phyloP scores from a whole-genome alignment of 768 basidiomycete species.

The Tephrocybe sp. region DNA sequence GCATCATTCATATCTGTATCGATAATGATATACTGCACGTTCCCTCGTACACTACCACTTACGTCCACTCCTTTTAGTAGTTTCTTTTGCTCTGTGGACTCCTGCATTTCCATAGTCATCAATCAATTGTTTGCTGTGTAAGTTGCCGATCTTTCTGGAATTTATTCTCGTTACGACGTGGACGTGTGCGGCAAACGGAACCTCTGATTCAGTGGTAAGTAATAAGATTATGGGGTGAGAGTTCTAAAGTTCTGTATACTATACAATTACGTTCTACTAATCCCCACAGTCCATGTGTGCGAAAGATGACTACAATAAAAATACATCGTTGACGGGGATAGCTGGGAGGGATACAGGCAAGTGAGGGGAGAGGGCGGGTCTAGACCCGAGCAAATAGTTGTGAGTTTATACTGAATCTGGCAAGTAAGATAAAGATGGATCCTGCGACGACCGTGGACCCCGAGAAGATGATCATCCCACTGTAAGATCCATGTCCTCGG shows the following conservation, averaged over 20 bases:
- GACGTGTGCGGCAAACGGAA: not conserved
- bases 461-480: constrained; percentile 57
- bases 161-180: not conserved
- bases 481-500: constrained; percentile 41
- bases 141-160: not conserved
- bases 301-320: constrained; percentile 4
- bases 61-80: constrained; percentile 34
- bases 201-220: not conserved
- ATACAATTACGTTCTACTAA: not conserved
- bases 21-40: constrained; percentile 11
- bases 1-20: constrained; percentile 12
- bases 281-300: not conserved
- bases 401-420: constrained; percentile 46
- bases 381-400: constrained; percentile 48
- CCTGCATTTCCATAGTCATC: not conserved
- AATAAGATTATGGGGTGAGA: not conserved
- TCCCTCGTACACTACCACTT: constrained; percentile 10
- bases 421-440: constrained; percentile 53
- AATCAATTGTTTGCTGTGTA: not conserved
- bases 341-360: not conserved
- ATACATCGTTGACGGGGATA: constrained; percentile 6
- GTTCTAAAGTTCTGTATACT: not conserved
- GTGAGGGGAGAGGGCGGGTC: not conserved
- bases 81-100: not conserved
- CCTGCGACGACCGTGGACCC: constrained; percentile 60